Evolutionary conservation across 768 basidiomycete genomes (phyloP).

Genomic region (Phylloporus rhodoxanthus): DNA sequence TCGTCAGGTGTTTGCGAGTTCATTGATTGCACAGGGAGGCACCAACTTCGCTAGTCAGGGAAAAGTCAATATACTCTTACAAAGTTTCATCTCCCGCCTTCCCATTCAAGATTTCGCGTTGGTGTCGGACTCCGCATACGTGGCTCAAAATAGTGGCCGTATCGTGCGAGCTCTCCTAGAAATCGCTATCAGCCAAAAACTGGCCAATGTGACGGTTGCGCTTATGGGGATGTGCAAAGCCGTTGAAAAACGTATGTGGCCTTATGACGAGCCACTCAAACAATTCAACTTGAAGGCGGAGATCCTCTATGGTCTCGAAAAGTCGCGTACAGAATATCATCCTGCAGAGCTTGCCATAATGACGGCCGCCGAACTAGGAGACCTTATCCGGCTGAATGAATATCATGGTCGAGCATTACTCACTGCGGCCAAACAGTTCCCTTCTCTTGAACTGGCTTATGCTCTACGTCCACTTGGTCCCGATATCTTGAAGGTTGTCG

Average conservation of each 20-base stretch:
- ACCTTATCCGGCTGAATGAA: constrained; percentile 82
- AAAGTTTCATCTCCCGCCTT: constrained; percentile 78
- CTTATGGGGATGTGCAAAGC: constrained; percentile 92
- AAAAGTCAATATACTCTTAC: constrained; percentile 94
- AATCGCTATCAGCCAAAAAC: constrained; percentile 88
- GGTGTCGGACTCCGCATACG: constrained; percentile 91
- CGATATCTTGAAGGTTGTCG: constrained; percentile 74
- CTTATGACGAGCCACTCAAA: constrained; percentile 84
- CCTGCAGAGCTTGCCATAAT: constrained; percentile 65
- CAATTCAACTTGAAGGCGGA: constrained; percentile 78
- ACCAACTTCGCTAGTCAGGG: constrained; percentile 53
- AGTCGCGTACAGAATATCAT: constrained; percentile 76
- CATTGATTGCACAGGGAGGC: constrained; percentile 45
- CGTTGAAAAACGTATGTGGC: constrained; percentile 89
- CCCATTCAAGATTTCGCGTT: constrained; percentile 92
- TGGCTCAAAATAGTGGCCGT: constrained; percentile 90
- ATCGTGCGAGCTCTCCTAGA: constrained; percentile 93
- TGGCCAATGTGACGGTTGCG: constrained; percentile 74
- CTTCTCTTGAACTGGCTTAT: constrained; percentile 59
- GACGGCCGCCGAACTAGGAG: constrained; percentile 64
- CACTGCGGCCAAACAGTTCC: constrained; percentile 80
- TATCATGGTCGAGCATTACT: constrained; percentile 74
- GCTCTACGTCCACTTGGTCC: constrained; percentile 74
- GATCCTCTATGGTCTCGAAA: constrained; percentile 69
- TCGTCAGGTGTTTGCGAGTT: neutral